Conservation (phyloP, 441 rosid genomes). For the Euphorbia schlechtendalii region DNA sequence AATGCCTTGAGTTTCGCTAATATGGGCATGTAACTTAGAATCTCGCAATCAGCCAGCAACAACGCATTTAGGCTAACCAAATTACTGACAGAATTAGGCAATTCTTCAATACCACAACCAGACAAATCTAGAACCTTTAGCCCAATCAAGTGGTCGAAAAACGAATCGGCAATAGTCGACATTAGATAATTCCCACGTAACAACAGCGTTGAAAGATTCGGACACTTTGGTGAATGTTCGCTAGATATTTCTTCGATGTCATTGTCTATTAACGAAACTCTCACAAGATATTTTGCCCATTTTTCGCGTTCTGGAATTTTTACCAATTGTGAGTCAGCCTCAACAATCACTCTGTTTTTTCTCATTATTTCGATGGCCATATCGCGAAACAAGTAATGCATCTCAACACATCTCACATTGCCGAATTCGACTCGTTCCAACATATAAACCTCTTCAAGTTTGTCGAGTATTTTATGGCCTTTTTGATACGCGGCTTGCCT, state of each 20-base stretch:
- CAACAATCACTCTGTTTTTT: background rate
- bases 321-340: background rate
- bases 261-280: background rate
- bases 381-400: slow-evolving; percentile 13
- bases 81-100: background rate
- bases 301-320: background rate
- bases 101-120: background rate
- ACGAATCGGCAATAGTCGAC: background rate
- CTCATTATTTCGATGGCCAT: slow-evolving; percentile 10
- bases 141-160: background rate
- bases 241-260: background rate
- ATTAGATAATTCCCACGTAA: background rate
- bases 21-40: background rate
- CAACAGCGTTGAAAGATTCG: background rate
- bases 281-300: background rate
- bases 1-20: background rate
- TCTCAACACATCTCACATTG: background rate
- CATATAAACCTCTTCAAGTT: slow-evolving; percentile 3
- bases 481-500: background rate
- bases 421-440: background rate
- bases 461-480: slow-evolving; percentile 8
- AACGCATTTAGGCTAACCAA: background rate
- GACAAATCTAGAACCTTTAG: background rate
- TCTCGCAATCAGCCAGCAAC: background rate
- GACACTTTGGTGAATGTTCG: slow-evolving; percentile 4